These are phyloP conservation scores for Stagonosporopsis cucurbitacearum DNA, from an alignment of 2,329 filamentous ascomycete genomes.

Conservation along the genomic window DNA sequence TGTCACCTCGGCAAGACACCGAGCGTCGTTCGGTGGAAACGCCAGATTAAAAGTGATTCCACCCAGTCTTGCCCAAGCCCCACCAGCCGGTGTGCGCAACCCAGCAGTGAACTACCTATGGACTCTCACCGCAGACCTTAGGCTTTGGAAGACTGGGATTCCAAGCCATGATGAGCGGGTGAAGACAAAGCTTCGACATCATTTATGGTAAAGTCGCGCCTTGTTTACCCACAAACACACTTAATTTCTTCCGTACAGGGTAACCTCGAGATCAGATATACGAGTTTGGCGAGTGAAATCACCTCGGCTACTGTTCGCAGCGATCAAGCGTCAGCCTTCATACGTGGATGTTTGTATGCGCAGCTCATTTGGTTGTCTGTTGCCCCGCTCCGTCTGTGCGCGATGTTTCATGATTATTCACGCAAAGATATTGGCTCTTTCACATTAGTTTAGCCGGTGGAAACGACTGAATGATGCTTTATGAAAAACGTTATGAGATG, in stretches of 20 bases:
- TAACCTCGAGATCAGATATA: background rate
- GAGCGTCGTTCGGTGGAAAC: slow-evolving; percentile 7
- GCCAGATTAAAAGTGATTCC: slow-evolving; percentile 8
- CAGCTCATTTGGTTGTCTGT: background rate
- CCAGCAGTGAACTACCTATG: too few relatives aligned
- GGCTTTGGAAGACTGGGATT: background rate
- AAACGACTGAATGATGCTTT: background rate
- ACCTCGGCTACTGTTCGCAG: background rate
- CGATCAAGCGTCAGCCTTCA: background rate
- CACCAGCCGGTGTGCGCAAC: too few relatives aligned
- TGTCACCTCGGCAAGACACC: slow-evolving; percentile 12
- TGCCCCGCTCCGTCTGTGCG: slow-evolving; percentile 15
- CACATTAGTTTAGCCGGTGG: slow-evolving; percentile 9
- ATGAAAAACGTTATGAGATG: background rate
- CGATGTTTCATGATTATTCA: slow-evolving; percentile 8
- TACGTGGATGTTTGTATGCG: background rate
- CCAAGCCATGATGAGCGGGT: background rate
- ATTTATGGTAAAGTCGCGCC: background rate
- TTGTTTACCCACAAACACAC: slow-evolving; percentile 4
- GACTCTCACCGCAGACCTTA: too few relatives aligned
- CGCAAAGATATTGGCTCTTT: background rate
- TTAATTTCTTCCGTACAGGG: background rate
- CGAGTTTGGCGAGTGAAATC: background rate
- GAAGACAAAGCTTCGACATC: background rate
- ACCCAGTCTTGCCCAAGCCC: too few relatives aligned